Conservation (phyloP, 2,329 filamentous ascomycete genomes). For the Nemania serpens region DNA sequence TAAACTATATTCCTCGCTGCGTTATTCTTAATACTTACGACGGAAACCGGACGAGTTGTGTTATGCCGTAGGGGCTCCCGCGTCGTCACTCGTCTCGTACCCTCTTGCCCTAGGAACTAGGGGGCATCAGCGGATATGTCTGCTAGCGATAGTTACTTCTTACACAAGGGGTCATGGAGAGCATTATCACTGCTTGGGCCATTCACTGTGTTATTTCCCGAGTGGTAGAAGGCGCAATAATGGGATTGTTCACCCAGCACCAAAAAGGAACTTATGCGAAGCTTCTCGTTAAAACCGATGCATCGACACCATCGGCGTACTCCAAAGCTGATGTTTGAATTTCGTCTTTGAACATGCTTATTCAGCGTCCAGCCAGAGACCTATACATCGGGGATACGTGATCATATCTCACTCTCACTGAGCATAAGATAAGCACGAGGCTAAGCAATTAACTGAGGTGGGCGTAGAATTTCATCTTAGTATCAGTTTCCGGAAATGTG, state of each 20-base stretch:
- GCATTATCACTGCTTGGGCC: slow-evolving; percentile 46
- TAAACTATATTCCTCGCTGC: slow-evolving; percentile 28
- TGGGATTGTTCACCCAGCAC: slow-evolving; percentile 55
- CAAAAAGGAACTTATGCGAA: slow-evolving; percentile 57
- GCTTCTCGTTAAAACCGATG: slow-evolving; percentile 49
- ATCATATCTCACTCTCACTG: slow-evolving; percentile 57
- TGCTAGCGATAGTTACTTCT: slow-evolving; percentile 59
- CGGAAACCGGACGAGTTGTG: slow-evolving; percentile 43
- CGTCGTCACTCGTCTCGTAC: slow-evolving; percentile 44
- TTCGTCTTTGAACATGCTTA: slow-evolving; percentile 58
- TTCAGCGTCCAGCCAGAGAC: slow-evolving; percentile 14
- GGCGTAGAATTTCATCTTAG: no score
- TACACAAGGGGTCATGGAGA: slow-evolving; percentile 58
- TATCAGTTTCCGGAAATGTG: no score
- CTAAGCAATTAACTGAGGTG: slow-evolving; percentile 58
- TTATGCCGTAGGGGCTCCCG: slow-evolving; percentile 37
- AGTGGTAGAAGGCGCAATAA: slow-evolving; percentile 49
- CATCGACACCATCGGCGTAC: slow-evolving; percentile 44
- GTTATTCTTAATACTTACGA: slow-evolving; percentile 42
- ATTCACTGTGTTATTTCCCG: slow-evolving; percentile 46
- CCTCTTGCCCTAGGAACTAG: slow-evolving; percentile 44
- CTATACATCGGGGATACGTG: neutral
- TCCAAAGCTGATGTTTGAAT: slow-evolving; percentile 51
- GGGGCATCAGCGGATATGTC: slow-evolving; percentile 41
- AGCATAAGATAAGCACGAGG: slow-evolving; percentile 60